These are phyloP conservation scores for Amanita brunnescens DNA, from an alignment of 768 basidiomycete genomes.

Conservation along the genomic window DNA sequence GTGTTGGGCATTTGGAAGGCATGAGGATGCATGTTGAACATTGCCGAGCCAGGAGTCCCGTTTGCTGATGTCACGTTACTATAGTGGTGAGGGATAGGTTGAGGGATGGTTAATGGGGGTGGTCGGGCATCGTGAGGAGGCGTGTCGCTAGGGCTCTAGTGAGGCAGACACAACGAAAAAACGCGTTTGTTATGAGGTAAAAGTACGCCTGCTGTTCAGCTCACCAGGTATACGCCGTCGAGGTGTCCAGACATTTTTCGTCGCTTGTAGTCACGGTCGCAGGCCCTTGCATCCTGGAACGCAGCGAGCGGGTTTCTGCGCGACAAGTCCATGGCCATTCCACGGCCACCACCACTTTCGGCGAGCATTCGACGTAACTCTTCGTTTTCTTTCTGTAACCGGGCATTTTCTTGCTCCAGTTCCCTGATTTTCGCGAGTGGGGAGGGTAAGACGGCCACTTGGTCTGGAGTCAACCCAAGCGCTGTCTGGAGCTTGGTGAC, in stretches of 20 bases:
- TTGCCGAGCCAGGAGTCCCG: slow-evolving; percentile 26
- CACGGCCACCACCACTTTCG: slow-evolving; percentile 30
- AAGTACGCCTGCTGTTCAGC: slow-evolving; percentile 7
- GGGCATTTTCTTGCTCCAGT: slow-evolving; percentile 71
- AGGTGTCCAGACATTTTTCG: slow-evolving; percentile 42
- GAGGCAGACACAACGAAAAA: neutral
- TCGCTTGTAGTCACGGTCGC: slow-evolving; percentile 55
- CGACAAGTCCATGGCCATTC: slow-evolving; percentile 31
- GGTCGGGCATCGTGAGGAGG: slow-evolving; percentile 40
- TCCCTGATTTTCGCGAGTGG: slow-evolving; percentile 71
- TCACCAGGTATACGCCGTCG: slow-evolving; percentile 49
- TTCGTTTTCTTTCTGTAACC: slow-evolving; percentile 65
- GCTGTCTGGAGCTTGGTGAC: slow-evolving; percentile 78
- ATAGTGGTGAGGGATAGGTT: slow-evolving; percentile 37
- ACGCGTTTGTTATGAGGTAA: slow-evolving; percentile 1
- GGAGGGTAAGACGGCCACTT: slow-evolving; percentile 64
- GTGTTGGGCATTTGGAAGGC: slow-evolving; percentile 64
- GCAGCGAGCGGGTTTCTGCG: slow-evolving; percentile 38
- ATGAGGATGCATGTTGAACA: slow-evolving; percentile 47
- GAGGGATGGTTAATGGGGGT: slow-evolving; percentile 58
- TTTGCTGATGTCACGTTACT: slow-evolving; percentile 16
- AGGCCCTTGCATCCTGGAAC: slow-evolving; percentile 39
- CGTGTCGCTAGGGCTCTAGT: slow-evolving; percentile 38
- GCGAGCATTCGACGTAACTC: slow-evolving; percentile 61
- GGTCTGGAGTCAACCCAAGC: slow-evolving; percentile 64